Conservation (phyloP, 202 grass and related monocot genomes). For the Sporobolus alterniflorus region DNA sequence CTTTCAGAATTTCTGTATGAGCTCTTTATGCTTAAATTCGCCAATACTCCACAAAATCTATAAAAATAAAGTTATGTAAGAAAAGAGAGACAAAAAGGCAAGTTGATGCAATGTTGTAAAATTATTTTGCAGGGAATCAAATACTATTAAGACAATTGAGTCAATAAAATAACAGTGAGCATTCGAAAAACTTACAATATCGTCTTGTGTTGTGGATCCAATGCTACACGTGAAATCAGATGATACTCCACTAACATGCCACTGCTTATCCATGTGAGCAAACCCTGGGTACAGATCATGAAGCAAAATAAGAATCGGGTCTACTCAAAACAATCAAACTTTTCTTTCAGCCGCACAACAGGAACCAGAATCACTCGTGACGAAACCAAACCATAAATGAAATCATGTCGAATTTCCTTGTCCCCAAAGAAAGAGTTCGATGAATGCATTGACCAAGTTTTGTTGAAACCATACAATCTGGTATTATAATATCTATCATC, state of each 20-base stretch:
- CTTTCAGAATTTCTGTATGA: not conserved
- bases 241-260: slow-evolving; percentile 12
- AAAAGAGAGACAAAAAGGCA: not conserved
- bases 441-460: not conserved
- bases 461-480: not conserved
- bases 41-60: slow-evolving; percentile 7
- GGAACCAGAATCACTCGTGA: not conserved
- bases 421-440: not conserved
- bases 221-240: slow-evolving; percentile 20
- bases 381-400: not conserved
- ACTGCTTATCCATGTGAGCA: slow-evolving; percentile 50
- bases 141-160: not conserved
- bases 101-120: not conserved
- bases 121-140: not conserved
- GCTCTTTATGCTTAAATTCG: slow-evolving; percentile 36
- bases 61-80: not conserved
- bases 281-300: slow-evolving; percentile 23
- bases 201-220: not conserved
- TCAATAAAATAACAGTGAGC: not conserved
- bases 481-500: not conserved
- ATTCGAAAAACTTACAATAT: slow-evolving; percentile 38
- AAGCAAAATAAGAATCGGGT: slow-evolving; percentile 6
- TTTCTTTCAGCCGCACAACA: not conserved
- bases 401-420: not conserved
- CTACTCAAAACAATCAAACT: slow-evolving; percentile 21